Conservation (phyloP, 2,329 filamentous ascomycete species). For the Rachicladosporium sp. region DNA sequence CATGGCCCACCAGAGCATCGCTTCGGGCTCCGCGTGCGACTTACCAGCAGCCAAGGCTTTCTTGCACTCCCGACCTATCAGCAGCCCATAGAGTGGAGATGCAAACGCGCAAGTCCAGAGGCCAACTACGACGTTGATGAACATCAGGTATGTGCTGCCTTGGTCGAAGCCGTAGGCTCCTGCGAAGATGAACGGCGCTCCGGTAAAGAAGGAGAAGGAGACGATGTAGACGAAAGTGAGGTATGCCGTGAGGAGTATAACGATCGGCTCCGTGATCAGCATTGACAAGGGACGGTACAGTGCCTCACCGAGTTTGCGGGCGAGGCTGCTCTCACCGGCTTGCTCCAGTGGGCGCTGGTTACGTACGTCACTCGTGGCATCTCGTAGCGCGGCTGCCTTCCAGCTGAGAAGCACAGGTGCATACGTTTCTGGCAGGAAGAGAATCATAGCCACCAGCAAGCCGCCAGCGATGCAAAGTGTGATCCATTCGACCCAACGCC, state of each 20-base stretch:
- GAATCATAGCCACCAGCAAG: conserved; percentile 19
- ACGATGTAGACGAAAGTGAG: conserved; percentile 42
- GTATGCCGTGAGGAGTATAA: conserved; percentile 37
- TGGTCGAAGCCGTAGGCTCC: conserved; percentile 30
- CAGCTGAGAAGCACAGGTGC: conserved; percentile 27
- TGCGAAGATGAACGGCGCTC: conserved; percentile 1
- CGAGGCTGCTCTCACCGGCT: background rate
- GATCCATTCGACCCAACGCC: conserved; percentile 31
- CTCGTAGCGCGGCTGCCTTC: conserved; percentile 23
- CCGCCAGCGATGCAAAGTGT: conserved; percentile 22
- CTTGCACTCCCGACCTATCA: conserved; percentile 13
- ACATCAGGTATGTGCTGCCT: conserved; percentile 33
- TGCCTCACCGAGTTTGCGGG: conserved; percentile 2
- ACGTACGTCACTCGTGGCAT: conserved; percentile 14
- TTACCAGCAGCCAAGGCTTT: conserved; percentile 10
- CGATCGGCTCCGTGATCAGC: conserved; percentile 28
- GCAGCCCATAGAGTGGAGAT: conserved; percentile 18
- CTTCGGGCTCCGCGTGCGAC: conserved; percentile 18
- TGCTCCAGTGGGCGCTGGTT: conserved; percentile 13
- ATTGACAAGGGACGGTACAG: conserved; percentile 9
- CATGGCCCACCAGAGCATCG: conserved; percentile 33
- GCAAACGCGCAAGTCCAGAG: conserved; percentile 16
- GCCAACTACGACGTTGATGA: conserved; percentile 34
- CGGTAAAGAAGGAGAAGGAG: conserved; percentile 3
- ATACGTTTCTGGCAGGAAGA: conserved; percentile 41